Evolutionary conservation across 495 filamentous ascomycete species (phyloP), one percentile per base, ranked within the genome.

Genomic region (Lophium mytilinum): DNA sequence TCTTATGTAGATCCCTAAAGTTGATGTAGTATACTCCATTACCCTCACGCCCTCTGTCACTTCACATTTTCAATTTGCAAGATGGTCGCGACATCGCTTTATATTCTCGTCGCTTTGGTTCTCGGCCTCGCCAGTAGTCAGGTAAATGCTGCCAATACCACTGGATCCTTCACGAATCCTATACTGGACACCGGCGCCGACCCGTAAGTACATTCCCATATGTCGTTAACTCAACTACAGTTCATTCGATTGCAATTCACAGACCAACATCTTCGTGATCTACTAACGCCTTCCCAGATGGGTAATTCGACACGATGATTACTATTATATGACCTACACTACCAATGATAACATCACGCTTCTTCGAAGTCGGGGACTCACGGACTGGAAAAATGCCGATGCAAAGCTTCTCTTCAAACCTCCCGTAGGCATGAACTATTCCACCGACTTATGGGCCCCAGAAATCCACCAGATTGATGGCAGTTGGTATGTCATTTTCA

Each of bases 401-500:
- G 60, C 52, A 19, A 71, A 70, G 41, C 55, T 68, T 45, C 61
- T 74, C 37, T 75, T 77, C 49, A 56, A 68, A 36, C 69, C 71
- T 8, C 67, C 67, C 0, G 63, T 62, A 45, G 72, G 70, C 39
- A 60, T 66, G 34, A 69, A 71, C 17, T 76, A 73, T 67, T 72
- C 72, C 12, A 74, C 68, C n/a, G 70, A 75, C 47, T 45, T 77
- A 1, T 78, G 76, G 76, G 74, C 76, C 17, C 75, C 75, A 11
- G 76, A 79, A 57, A 66, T 79, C 9, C 76, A 79, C 56, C 64
- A 69, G 14, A 69, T 79, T 12, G 62, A 66, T 33, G 69, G 65
- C 17, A 68, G 53, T 11, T 79, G 76, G 76, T 78, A 79, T 56
- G 68, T 77, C 55, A 78, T 79, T 50, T 79, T 78, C 62, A 77